These are phyloP conservation scores for Cymbopogon citratus DNA, from an alignment of 176 grass and related monocot species.

Conservation along the genomic window DNA sequence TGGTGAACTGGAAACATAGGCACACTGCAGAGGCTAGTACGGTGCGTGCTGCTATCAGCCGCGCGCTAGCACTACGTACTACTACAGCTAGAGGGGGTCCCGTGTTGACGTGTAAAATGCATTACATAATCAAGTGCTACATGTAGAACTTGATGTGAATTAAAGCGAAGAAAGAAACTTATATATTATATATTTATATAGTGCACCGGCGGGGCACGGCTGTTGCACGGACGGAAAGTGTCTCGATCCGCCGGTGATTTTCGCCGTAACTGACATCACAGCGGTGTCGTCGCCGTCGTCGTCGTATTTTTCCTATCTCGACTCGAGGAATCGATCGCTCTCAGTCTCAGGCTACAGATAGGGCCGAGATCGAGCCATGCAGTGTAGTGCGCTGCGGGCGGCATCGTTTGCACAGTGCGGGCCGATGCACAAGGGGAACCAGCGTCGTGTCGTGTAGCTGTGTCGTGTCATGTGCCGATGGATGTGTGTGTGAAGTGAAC, in stretches of 20 bases:
- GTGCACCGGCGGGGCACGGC: no score
- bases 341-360: no score
- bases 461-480: not conserved
- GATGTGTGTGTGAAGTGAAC: not conserved
- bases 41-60: not conserved
- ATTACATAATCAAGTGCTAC: not conserved
- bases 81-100: not conserved
- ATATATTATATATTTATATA: not conserved
- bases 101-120: not conserved
- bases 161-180: not conserved
- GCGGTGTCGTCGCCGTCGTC: no score
- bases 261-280: not conserved
- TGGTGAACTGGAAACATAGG: not conserved
- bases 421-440: no score
- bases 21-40: not conserved
- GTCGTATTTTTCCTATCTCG: not conserved
- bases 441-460: not conserved
- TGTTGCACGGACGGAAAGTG: not conserved
- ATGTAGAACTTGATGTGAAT: slow-evolving; percentile 11
- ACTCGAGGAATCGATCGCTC: not conserved
- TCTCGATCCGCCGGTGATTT: no score
- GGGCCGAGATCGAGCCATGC: no score
- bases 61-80: not conserved
- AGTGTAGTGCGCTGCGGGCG: no score
- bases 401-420: not conserved